Base-by-base conservation (phyloP, 176 grass and related monocot genomes). In the Oryza glumipatula region DNA sequence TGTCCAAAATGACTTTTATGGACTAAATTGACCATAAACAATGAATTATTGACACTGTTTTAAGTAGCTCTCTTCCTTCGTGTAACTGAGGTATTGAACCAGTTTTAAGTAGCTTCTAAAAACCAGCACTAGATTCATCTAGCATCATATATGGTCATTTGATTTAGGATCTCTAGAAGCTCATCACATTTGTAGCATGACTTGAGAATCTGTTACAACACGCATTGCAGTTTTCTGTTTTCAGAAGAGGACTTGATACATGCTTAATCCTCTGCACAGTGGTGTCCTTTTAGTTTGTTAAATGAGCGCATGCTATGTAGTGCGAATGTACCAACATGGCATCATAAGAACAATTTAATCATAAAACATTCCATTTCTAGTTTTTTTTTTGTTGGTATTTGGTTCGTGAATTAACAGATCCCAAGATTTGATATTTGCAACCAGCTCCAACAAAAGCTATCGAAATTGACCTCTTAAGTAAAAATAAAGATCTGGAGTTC, bases 201-300 rank as follows among this genome's bases (percentile, higher is more conserved):
- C 78, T 41, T 33, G 14, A 3, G 49, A 75, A 84, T 75, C 45
- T 21, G 63, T 76, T 69, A 41, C 14, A 39, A 16, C 65, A 82
- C 2, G 3, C 52, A 72, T 54, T 77, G 28, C 52, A 51, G n/a
- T 65, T 74, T 9, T 74, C 26, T 65, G 38, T 74, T 65, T 74
- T 65, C 6, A 33, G 23, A 56, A 10, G 51, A 61, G 9, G 17
- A 15, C 28, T 30, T 60, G 47, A 21, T 79, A 1, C 36, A 75
- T 74, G 36, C 19, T 74, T 73, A 11, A 6, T 83, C 19, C 5
- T 79, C 6, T 84, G 35, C 12, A 88, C 8, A 79, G 74, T 61
- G 0, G 22, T 74, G 11, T 45, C 33, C 35, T 41, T 22, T 74
- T 22, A 35, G 33, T 3, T 84, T 0, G 73, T 4, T 67, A 67